These are phyloP conservation scores for Cladophialophora bantiana DNA, from an alignment of 2,329 filamentous ascomycete genomes.

Conservation along the genomic window DNA sequence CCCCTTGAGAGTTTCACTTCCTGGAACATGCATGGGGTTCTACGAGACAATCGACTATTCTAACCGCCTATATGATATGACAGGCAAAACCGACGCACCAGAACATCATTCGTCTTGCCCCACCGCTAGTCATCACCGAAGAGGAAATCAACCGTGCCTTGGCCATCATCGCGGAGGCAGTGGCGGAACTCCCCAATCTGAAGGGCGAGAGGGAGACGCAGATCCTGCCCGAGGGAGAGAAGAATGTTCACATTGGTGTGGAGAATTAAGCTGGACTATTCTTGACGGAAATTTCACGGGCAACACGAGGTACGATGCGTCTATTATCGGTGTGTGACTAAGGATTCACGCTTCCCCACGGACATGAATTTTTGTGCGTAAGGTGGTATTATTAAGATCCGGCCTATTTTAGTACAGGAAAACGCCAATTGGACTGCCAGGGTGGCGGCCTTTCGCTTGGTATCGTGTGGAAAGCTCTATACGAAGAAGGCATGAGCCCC, in stretches of 20 bases:
- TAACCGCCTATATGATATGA: background rate
- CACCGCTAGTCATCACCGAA: slow-evolving; percentile 92
- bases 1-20: background rate
- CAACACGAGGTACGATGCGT: slow-evolving; percentile 7
- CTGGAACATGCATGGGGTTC: background rate
- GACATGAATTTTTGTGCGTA: background rate
- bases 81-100: slow-evolving; percentile 98
- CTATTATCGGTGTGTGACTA: background rate
- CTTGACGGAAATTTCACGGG: too few relatives aligned
- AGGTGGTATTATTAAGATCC: background rate
- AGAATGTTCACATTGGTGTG: slow-evolving; percentile 66
- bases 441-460: background rate
- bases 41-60: background rate
- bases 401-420: background rate
- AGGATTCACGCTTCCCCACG: background rate
- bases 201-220: slow-evolving; percentile 64
- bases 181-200: slow-evolving; percentile 77
- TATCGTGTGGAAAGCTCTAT: background rate
- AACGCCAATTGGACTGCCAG: background rate
- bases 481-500: background rate
- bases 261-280: slow-evolving; percentile 56
- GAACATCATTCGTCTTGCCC: slow-evolving; percentile 98
- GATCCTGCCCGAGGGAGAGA: slow-evolving; percentile 66
- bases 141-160: slow-evolving; percentile 80
- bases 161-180: slow-evolving; percentile 78